Conservation (phyloP, 1,284 basidiomycete genomes). For the Pseudozyma sp. region DNA sequence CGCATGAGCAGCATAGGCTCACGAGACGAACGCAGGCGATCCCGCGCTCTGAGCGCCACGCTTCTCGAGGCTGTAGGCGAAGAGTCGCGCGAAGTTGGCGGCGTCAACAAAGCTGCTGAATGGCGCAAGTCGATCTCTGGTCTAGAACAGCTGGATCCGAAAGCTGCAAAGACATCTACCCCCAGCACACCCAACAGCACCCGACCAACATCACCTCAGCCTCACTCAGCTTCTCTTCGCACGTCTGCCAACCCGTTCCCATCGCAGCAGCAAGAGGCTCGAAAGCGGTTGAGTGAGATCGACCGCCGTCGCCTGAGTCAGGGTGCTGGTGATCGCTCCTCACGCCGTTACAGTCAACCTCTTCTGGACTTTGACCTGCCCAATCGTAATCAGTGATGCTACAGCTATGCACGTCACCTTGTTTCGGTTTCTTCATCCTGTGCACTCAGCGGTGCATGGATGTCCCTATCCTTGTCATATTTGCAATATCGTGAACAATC, state of each 20-base stretch:
- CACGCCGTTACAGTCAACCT: slow-evolving; percentile 33
- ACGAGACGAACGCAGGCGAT: slow-evolving; percentile 39
- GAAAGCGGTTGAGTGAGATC: slow-evolving; percentile 41
- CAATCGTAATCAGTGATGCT: slow-evolving; percentile 6
- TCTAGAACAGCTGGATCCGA: slow-evolving; percentile 32
- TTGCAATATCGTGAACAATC: too few relatives aligned
- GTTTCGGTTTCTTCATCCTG: not conserved
- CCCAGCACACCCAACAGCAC: slow-evolving; percentile 26
- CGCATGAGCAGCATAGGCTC: slow-evolving; percentile 3
- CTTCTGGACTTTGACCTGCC: slow-evolving; percentile 48
- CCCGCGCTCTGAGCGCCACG: slow-evolving; percentile 36
- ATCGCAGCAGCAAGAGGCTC: slow-evolving; percentile 9
- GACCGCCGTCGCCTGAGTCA: slow-evolving; percentile 50
- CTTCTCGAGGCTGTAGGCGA: slow-evolving; percentile 44
- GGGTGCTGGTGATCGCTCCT: slow-evolving; percentile 38
- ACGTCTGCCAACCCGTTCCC: slow-evolving; percentile 28
- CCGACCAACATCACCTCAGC: slow-evolving; percentile 33
- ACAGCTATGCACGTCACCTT: too few relatives aligned
- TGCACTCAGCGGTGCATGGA: too few relatives aligned
- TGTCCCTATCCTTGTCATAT: too few relatives aligned
- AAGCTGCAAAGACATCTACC: slow-evolving; percentile 16
- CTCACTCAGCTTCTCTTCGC: not conserved
- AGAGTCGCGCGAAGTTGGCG: slow-evolving; percentile 15
- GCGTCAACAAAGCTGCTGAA: slow-evolving; percentile 29
- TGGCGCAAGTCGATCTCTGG: slow-evolving; percentile 48